phyloP scores from a whole-genome alignment of 2,329 filamentous ascomycete species.

The Tolypocladium capitatum region DNA sequence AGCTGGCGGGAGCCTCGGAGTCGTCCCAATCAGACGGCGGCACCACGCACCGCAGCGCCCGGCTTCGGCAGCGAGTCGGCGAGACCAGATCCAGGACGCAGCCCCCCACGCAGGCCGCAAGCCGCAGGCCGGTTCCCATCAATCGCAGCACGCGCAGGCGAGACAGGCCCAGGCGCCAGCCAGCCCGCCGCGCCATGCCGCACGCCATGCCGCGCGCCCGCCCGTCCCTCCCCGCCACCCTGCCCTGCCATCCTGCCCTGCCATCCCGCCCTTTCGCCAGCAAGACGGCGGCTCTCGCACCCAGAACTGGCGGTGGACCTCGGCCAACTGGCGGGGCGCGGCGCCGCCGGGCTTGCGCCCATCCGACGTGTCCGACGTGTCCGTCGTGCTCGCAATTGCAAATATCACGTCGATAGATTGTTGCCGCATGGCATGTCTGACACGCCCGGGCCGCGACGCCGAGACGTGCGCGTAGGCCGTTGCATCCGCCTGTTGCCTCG shows the following conservation, averaged over 20 bases:
- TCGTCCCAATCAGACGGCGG: no score
- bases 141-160: neutral
- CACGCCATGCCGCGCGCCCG: neutral
- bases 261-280: conserved; percentile 9
- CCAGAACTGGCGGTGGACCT: conserved; percentile 8
- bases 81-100: conserved; percentile 2
- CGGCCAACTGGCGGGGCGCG: conserved; percentile 1
- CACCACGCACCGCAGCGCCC: no score
- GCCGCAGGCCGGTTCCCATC: neutral
- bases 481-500: neutral
- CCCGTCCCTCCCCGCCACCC: no score
- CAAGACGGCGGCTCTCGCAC: conserved; percentile 6
- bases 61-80: conserved; percentile 5
- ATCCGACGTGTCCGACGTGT: no score
- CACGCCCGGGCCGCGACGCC: neutral
- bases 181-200: conserved; percentile 1
- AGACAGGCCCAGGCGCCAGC: no score
- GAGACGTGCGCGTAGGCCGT: neutral
- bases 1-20: no score
- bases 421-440: neutral
- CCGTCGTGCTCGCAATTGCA: neutral
- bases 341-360: conserved; percentile 1
- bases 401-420: conserved; percentile 1
- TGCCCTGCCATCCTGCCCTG: conserved; percentile 5
- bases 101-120: neutral